Conservation (phyloP, 2,329 filamentous ascomycete species). For the Meredithiella fracta region DNA sequence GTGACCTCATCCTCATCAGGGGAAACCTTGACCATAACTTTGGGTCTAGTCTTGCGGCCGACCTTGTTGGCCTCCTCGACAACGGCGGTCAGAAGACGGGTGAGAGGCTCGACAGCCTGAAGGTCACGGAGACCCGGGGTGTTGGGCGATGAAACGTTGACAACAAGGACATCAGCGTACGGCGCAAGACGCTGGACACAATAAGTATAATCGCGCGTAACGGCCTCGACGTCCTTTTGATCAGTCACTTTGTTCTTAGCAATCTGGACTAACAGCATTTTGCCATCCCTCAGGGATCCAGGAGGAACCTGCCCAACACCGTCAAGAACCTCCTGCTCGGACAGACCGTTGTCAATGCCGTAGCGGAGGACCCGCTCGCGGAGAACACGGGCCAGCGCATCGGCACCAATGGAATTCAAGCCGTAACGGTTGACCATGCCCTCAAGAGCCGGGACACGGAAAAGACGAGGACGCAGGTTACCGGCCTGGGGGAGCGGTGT, state of each 20-base stretch:
- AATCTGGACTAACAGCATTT: constrained; percentile 75
- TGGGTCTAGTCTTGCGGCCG: constrained; percentile 49
- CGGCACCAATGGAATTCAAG: constrained; percentile 79
- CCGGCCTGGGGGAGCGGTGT: constrained; percentile 77
- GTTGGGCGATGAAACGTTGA: constrained; percentile 95
- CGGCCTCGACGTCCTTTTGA: constrained; percentile 67
- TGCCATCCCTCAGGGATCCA: constrained; percentile 60
- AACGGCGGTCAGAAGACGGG: constrained; percentile 63
- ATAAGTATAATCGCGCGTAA: constrained; percentile 70
- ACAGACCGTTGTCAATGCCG: constrained; percentile 53
- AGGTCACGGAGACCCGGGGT: constrained; percentile 79
- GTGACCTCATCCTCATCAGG: constrained; percentile 79
- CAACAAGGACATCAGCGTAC: constrained; percentile 91
- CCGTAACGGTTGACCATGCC: constrained; percentile 93
- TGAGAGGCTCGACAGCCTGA: constrained; percentile 71
- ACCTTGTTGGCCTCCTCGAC: constrained; percentile 58
- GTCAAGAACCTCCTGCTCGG: constrained; percentile 58
- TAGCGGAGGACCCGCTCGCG: constrained; percentile 63
- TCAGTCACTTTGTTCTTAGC: constrained; percentile 94
- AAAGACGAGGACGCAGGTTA: constrained; percentile 77
- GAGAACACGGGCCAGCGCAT: constrained; percentile 65
- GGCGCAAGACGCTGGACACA: constrained; percentile 68
- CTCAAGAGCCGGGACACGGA: constrained; percentile 66
- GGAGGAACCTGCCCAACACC: constrained; percentile 64
- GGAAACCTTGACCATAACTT: constrained; percentile 95